Evolutionary conservation across 2,329 filamentous ascomycete genomes (phyloP), one percentile per base, ranked within the genome.

Genomic region (Zopfia rhizophila): DNA sequence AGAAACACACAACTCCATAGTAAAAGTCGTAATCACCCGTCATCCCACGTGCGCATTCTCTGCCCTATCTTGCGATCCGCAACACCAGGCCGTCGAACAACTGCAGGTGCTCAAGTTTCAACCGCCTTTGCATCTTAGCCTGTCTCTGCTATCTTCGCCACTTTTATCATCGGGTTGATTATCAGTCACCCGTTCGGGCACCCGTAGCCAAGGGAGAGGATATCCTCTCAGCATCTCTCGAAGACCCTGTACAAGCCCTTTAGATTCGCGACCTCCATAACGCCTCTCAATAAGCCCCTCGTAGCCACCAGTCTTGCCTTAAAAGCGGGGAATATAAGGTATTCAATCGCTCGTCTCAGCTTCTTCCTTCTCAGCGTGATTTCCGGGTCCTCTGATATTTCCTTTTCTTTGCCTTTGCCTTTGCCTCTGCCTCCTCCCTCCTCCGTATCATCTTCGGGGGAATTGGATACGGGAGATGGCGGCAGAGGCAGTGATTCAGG

Each of bases 241-340:
- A 99, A 99, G 3, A 97, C 92, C 32, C 90, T 80, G 72, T 99
- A 99, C 46, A 99, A 68, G 0, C 92, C 91, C 72, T 96, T 97
- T 48, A 97, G 72, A 74, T 95, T 91, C 2, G 94, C 93, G 36
- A 96, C 85, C 72, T 99, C 93, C 33, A 96, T 75, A 8, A 96
- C 84, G 0, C 85, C 88, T 38, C 86, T 84, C 73, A 95, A 83
- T 61, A 97, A 74, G 4, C 82, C 79, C 55, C 83, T 87, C 7
- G 94, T 97, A 14, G 90, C 92, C 44, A 97, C 84, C 33, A 99
- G 73, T 45, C 91, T 81, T 4, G 88, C 79, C 68, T 91, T 90
- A 65, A 97, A 90, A 1, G 91, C 90, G 0, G 94, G 94, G 59
- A 99, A 97, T 44, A 99, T 81, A 7, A 91, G 78, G 72, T 96